Evolutionary conservation across 2,329 filamentous ascomycete species (phyloP).

Genomic region (Exophiala bonariae): DNA sequence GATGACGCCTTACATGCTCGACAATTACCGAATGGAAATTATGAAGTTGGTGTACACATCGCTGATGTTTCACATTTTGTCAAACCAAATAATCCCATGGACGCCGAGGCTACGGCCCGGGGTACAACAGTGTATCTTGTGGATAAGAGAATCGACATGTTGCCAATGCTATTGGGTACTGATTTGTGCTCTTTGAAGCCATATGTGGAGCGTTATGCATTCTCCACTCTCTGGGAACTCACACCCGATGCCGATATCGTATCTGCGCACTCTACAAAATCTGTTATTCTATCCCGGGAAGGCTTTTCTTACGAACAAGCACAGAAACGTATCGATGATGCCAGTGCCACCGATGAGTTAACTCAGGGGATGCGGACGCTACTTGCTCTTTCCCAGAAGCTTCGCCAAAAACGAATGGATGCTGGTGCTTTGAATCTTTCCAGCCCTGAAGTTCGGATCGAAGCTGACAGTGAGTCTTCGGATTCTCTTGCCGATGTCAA

Average conservation of each 20-base stretch:
- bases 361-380: slow-evolving; percentile 86
- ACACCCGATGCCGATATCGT: slow-evolving; percentile 82
- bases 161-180: slow-evolving; percentile 92
- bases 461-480: slow-evolving; percentile 83
- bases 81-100: slow-evolving; percentile 96
- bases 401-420: slow-evolving; percentile 94
- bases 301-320: slow-evolving; percentile 98
- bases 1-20: slow-evolving; percentile 93
- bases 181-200: slow-evolving; percentile 96
- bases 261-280: slow-evolving; percentile 87
- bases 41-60: slow-evolving; percentile 95
- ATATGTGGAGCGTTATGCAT: slow-evolving; percentile 91
- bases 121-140: slow-evolving; percentile 97
- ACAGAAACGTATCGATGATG: slow-evolving; percentile 89
- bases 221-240: slow-evolving; percentile 86
- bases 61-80: slow-evolving; percentile 99
- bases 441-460: slow-evolving; percentile 95
- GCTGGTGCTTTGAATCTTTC: slow-evolving; percentile 93
- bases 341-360: slow-evolving; percentile 81
- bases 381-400: slow-evolving; percentile 84
- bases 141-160: slow-evolving; percentile 99
- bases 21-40: slow-evolving; percentile 85
- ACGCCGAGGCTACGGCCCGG: slow-evolving; percentile 86
- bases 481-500: slow-evolving; percentile 90
- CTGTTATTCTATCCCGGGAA: slow-evolving; percentile 93